phyloP scores from a whole-genome alignment of 352 stramenopile genomes.

The Pythium monospermum region DNA sequence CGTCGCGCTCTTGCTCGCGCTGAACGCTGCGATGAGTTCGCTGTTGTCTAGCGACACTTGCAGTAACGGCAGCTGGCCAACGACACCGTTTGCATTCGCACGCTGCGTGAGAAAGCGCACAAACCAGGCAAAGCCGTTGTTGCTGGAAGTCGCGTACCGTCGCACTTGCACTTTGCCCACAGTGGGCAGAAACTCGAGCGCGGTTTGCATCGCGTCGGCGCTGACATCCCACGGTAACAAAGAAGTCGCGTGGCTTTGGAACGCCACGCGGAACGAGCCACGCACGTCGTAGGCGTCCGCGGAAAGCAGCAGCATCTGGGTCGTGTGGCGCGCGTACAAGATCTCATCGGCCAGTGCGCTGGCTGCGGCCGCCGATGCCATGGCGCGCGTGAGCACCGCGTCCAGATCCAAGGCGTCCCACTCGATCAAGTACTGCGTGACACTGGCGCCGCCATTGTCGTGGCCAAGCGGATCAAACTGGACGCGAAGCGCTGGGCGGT shows the following conservation, averaged over 20 bases:
- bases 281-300: constrained; percentile 76
- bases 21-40: constrained; percentile 54
- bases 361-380: constrained; percentile 22
- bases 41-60: constrained; percentile 66
- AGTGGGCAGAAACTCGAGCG: constrained; percentile 77
- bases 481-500: constrained; percentile 57
- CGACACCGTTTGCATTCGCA: constrained; percentile 41
- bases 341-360: constrained; percentile 40
- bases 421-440: constrained; percentile 90
- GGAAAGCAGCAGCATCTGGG: constrained; percentile 87
- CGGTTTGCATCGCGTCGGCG: constrained; percentile 68
- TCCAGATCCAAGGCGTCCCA: constrained; percentile 90
- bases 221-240: constrained; percentile 69
- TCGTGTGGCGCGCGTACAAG: constrained; percentile 80
- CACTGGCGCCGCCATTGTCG: constrained; percentile 72
- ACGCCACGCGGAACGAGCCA: constrained; percentile 85
- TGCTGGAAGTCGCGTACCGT: constrained; percentile 44
- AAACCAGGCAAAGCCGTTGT: constrained; percentile 81
- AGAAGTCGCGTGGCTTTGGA: constrained; percentile 57
- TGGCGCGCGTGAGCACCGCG: constrained; percentile 34
- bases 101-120: constrained; percentile 64
- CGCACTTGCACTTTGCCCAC: constrained; percentile 79
- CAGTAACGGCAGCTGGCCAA: constrained; percentile 52
- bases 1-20: constrained; percentile 30
- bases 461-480: constrained; percentile 63